These are phyloP conservation scores for Pulveroboletus sp. DNA, from an alignment of 768 basidiomycete species.

Conservation along the genomic window DNA sequence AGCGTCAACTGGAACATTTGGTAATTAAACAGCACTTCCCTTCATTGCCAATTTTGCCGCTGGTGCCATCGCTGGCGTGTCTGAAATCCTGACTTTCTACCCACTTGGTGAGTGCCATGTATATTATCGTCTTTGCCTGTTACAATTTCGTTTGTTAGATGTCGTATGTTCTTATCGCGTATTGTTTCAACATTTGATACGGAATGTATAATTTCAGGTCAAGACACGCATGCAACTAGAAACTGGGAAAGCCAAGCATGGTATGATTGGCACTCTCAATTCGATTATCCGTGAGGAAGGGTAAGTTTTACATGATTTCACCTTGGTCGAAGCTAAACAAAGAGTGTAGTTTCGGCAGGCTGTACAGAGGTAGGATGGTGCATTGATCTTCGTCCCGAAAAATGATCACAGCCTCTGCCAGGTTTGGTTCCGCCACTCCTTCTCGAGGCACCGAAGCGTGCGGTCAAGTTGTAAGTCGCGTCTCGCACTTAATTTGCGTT, in stretches of 20 bases:
- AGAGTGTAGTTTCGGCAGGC: slow-evolving; percentile 58
- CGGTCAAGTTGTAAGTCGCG: slow-evolving; percentile 80
- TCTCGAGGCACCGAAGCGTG: slow-evolving; percentile 96
- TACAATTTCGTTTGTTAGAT: slow-evolving; percentile 48
- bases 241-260: slow-evolving; percentile 70
- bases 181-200: background rate
- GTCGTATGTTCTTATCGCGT: slow-evolving; percentile 57
- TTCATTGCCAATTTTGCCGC: slow-evolving; percentile 90
- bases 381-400: background rate
- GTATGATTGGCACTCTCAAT: slow-evolving; percentile 79
- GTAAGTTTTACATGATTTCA: slow-evolving; percentile 41
- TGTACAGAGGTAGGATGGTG: slow-evolving; percentile 73
- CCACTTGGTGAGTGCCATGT: slow-evolving; percentile 68
- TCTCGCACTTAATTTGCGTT: background rate
- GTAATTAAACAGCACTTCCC: slow-evolving; percentile 58
- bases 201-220: slow-evolving; percentile 50
- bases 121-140: background rate
- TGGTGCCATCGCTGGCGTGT: slow-evolving; percentile 93
- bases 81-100: slow-evolving; percentile 82
- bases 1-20: no score
- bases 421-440: slow-evolving; percentile 94
- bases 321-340: background rate
- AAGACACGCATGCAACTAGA: slow-evolving; percentile 99
- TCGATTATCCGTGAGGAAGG: slow-evolving; percentile 90
- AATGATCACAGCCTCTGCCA: slow-evolving; percentile 22